Conservation (phyloP, 176 grass and related monocot species). For the Bothriochloa decipiens region DNA sequence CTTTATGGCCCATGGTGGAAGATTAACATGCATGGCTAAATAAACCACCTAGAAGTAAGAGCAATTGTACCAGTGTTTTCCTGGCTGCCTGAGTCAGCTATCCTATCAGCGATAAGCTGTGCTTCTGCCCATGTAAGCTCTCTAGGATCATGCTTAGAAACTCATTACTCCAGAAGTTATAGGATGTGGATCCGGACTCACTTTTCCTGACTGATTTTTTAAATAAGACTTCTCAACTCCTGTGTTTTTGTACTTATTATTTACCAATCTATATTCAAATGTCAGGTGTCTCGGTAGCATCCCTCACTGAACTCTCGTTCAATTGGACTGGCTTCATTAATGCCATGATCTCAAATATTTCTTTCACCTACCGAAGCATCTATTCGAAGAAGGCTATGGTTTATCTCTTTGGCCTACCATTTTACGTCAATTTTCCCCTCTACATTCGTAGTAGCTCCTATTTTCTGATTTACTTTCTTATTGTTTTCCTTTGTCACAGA, state of each 20-base stretch:
- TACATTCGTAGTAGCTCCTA: constrained; percentile 15
- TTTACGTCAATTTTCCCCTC: constrained; percentile 21
- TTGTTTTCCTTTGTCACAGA: constrained; percentile 61
- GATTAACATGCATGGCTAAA: neutral
- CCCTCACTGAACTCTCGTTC: constrained; percentile 93
- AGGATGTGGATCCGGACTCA: constrained; percentile 14
- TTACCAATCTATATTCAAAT: constrained; percentile 34
- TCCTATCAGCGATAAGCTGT: neutral
- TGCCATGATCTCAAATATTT: constrained; percentile 99
- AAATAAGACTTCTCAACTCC: neutral
- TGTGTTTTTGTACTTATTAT: constrained; percentile 1
- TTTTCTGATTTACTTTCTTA: constrained; percentile 19
- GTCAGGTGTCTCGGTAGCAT: constrained; percentile 96
- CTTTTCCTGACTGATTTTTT: constrained; percentile 18
- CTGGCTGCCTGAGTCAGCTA: neutral
- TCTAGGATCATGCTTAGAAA: neutral
- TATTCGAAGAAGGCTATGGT: constrained; percentile 99
- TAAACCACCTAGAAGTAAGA: neutral
- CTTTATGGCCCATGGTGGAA: neutral
- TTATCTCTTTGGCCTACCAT: constrained; percentile 27
- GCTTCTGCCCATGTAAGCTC: neutral
- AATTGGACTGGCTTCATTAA: constrained; percentile 97
- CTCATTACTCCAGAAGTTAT: constrained; percentile 4
- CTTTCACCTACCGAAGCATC: constrained; percentile 98
- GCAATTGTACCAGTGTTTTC: neutral